Base-by-base conservation (phyloP, 2,329 filamentous ascomycete genomes). In the Alternaria rosae region DNA sequence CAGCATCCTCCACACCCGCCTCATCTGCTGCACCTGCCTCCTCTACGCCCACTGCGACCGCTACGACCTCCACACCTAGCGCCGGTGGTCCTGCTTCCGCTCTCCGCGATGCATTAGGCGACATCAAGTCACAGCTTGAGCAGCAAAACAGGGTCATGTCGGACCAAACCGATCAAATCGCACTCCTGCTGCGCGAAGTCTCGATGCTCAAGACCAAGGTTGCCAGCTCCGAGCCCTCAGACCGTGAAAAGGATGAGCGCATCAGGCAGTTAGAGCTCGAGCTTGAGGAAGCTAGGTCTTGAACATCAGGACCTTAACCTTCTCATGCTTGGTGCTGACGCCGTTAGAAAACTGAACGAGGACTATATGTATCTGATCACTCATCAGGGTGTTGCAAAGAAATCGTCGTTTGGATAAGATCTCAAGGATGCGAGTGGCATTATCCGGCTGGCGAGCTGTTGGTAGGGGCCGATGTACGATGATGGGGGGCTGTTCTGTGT, bases 51-150 rank as follows among this genome's bases (percentile, higher is more conserved):
- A 74, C 80, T 6, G 74, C 82, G 20, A 72, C 80, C 10, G 69
- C 80, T 35, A 74, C 78, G 23, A 73, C 83, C 3, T 60, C 72
- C 4, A 57, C 71, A n/a, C 76, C 81, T 15, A 75, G 74, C 30
- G 80, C 83, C 32, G 78, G 81, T 28, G 76, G 78, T 13, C 82
- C 83, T 2, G 82, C 85, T 3, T 85, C 85, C 42, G 82, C 82
- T 8, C 83, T 92, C 12, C 88, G 90, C 71, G 83, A 87, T 28
- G 88, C 90, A 6, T 85, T 97, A 44, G 84, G 87, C 38, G 87
- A 94, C 72, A 95, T 97, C 81, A 94, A 92, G 81, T 83, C 86
- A 57, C 82, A 95, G 70, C 84, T 97, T 32, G 88, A 92, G 77
- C 86, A 87, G 66, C 93, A 97, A 81, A 92, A 87, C 59, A 88